Evolutionary conservation across 345 rosid genomes (phyloP).

Genomic region (Syzygium oleosum): DNA sequence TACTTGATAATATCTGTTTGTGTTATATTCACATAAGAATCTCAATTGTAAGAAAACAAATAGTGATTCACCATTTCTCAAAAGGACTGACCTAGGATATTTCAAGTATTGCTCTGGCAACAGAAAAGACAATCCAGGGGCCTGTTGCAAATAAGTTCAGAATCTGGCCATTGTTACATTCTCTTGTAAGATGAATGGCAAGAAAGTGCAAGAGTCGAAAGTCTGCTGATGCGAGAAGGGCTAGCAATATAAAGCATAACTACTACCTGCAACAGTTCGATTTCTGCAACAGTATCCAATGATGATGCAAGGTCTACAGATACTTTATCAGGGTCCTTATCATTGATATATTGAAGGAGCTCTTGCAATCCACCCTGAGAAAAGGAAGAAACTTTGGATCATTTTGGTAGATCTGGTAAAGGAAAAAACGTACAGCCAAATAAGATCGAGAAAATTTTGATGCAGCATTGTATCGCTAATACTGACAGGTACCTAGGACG

Average conservation of each 20-base stretch:
- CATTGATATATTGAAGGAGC: slow-evolving; percentile 62
- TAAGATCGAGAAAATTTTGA: not conserved
- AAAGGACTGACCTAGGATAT: slow-evolving; percentile 67
- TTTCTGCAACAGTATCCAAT: slow-evolving; percentile 70
- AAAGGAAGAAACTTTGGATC: slow-evolving; percentile 4
- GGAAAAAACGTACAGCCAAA: not conserved
- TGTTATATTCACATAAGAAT: not conserved
- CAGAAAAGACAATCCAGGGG: slow-evolving; percentile 92
- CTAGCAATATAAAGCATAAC: not conserved
- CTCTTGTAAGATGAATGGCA: not conserved
- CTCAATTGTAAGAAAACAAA: not conserved
- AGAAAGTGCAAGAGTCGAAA: not conserved
- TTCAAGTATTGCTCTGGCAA: slow-evolving; percentile 75
- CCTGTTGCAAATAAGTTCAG: slow-evolving; percentile 40
- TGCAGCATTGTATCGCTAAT: not conserved
- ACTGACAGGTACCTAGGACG: not conserved
- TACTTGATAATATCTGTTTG: not conserved
- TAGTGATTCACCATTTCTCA: not conserved
- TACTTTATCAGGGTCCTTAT: slow-evolving; percentile 87
- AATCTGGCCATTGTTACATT: not conserved
- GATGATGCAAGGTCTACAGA: slow-evolving; percentile 82
- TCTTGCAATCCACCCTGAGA: slow-evolving; percentile 77
- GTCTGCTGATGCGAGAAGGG: not conserved
- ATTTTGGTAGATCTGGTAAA: not conserved
- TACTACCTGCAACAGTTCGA: slow-evolving; percentile 81